Conservation (phyloP, 2,329 filamentous ascomycete species). For the Claviceps sp. region DNA sequence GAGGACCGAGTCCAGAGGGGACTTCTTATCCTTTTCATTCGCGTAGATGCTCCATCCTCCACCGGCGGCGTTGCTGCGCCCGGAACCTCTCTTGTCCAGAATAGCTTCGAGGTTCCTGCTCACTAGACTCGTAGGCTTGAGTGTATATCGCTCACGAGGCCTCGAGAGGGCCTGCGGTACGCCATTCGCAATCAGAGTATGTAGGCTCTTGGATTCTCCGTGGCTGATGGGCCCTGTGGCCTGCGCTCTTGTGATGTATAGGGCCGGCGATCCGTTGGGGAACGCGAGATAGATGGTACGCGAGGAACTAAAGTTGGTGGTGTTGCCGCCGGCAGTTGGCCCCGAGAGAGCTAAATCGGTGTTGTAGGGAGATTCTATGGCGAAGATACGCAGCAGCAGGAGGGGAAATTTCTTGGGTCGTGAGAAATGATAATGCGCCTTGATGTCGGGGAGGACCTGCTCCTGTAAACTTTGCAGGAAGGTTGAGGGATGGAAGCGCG, state of each 20-base stretch:
- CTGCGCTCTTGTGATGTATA: conserved; percentile 51
- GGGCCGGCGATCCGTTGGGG: conserved; percentile 62
- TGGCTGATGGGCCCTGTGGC: conserved; percentile 25
- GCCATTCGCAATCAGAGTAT: conserved; percentile 60
- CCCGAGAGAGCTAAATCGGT: conserved; percentile 35
- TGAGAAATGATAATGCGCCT: conserved; percentile 71
- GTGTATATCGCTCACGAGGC: conserved; percentile 55
- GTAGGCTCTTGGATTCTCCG: conserved; percentile 48
- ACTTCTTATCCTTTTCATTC: conserved; percentile 41
- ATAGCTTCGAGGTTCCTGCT: conserved; percentile 61
- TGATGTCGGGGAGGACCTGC: conserved; percentile 64
- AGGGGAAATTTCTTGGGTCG: conserved; percentile 56
- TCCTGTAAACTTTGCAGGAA: conserved; percentile 65
- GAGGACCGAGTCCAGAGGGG: conserved; percentile 39
- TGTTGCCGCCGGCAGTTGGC: conserved; percentile 16
- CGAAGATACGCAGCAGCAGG: conserved; percentile 63
- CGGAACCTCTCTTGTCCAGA: conserved; percentile 53
- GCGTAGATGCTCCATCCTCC: conserved; percentile 74
- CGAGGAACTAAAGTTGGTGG: conserved; percentile 45
- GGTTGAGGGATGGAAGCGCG: conserved; percentile 66
- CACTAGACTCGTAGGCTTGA: conserved; percentile 53
- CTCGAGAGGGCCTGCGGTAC: conserved; percentile 72
- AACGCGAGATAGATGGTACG: conserved; percentile 70
- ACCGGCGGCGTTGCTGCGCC: conserved; percentile 55
- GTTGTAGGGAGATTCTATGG: conserved; percentile 71